Evolutionary conservation across 192 early-diverging fungal species (phyloP), one percentile per base, ranked within the genome.

Genomic region (Allomyces macrogynus): DNA sequence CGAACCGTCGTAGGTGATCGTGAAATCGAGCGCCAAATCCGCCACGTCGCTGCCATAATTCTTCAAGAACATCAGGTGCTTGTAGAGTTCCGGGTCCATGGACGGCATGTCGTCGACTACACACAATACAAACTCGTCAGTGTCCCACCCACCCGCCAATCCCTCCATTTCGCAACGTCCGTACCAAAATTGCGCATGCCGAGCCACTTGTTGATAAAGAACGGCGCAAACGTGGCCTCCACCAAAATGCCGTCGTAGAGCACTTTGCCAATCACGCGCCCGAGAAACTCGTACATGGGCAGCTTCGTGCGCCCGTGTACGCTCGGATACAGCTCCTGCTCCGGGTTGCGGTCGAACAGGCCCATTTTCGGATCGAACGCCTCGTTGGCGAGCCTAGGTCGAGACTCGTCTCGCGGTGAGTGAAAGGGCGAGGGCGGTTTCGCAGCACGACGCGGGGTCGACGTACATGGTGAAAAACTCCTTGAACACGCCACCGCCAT

Each of bases 401-500:
- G 26, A 27, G n/a, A n/a, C n/a, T 27, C 32, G 32, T 40, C 5
- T 2, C 32, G 5, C 3, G 7, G 32, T 40, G 32, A 40, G 32
- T 40, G n/a, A n/a, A n/a, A n/a, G n/a, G n/a, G n/a, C 4, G 32
- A 40, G 32, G 32, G n/a, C n/a, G n/a, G n/a, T n/a, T n/a, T n/a
- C n/a, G n/a, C n/a, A n/a, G n/a, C n/a, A n/a, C n/a, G n/a, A n/a
- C 32, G 7, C n/a, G 60, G 73, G n/a, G n/a, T n/a, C n/a, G n/a
- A n/a, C 77, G 65, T 80, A 84, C 71, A 75, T 67, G 9, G 88
- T 95, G 49, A 98, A 74, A 67, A 98, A 98, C 74, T 98, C 95
- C 61, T 98, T 98, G 71, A 98, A 98, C 12, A 98, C 85, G 43
- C 95, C 93, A 25, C 92, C 92, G 62, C 95, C 95, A 70, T 98